Conservation (phyloP, 176 grass and related monocot genomes). For the Oryza rufipogon region DNA sequence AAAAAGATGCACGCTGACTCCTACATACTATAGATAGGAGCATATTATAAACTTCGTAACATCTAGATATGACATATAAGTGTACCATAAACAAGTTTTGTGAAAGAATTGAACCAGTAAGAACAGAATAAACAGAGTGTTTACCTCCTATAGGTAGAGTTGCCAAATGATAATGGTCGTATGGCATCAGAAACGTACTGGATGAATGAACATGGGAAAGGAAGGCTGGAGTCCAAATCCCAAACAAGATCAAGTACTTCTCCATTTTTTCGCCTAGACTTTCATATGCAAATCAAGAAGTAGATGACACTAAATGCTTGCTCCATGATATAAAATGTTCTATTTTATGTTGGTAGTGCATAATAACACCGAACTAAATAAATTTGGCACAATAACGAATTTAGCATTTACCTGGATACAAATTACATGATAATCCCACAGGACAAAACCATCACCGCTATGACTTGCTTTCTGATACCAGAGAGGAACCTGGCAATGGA, state of each 20-base stretch:
- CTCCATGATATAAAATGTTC: slow-evolving; percentile 8
- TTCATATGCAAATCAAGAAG: slow-evolving; percentile 55
- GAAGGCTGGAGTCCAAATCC: slow-evolving; percentile 94
- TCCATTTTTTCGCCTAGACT: slow-evolving; percentile 62
- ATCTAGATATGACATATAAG: not conserved
- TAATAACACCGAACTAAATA: slow-evolving; percentile 23
- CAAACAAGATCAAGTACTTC: slow-evolving; percentile 62
- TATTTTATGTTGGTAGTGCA: slow-evolving; percentile 22
- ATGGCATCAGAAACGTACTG: slow-evolving; percentile 67
- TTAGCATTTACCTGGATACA: slow-evolving; percentile 73
- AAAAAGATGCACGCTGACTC: slow-evolving; percentile 13
- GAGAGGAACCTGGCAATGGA: slow-evolving; percentile 65
- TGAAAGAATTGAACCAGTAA: slow-evolving; percentile 6
- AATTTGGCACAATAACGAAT: slow-evolving; percentile 7
- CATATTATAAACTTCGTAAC: slow-evolving; percentile 5
- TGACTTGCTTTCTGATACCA: slow-evolving; percentile 90
- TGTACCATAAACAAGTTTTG: not conserved
- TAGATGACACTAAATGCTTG: slow-evolving; percentile 20
- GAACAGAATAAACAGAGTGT: not conserved
- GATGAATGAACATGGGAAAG: slow-evolving; percentile 65
- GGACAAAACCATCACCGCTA: slow-evolving; percentile 60
- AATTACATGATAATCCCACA: slow-evolving; percentile 97
- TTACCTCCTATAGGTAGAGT: slow-evolving; percentile 72
- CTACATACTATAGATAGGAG: slow-evolving; percentile 27
- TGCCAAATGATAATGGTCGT: slow-evolving; percentile 47